A percentile compares a stretch with the other conserved stretches of the same genome.
These are phyloP conservation scores for Spiraea crenata DNA, from an alignment of 331 rosid genomes.

Conservation along the genomic window DNA sequence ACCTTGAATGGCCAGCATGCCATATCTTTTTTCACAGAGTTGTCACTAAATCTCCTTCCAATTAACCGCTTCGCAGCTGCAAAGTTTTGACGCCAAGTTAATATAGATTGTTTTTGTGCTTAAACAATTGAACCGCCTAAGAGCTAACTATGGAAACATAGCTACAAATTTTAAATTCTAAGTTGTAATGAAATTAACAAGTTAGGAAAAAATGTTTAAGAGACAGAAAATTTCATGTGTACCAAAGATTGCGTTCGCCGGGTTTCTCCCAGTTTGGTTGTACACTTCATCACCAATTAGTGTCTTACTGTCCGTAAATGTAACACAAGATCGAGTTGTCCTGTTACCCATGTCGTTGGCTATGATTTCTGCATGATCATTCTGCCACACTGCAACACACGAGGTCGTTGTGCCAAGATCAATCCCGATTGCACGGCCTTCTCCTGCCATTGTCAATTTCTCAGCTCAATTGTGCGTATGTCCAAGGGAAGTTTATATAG, in stretches of 20 bases:
- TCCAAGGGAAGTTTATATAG: not conserved
- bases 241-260: conserved; percentile 49
- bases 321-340: conserved; percentile 57
- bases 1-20: too few species aligned
- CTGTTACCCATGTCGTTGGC: conserved; percentile 57
- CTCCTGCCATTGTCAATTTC: not conserved
- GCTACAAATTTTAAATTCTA: too few species aligned
- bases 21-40: too few species aligned
- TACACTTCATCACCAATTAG: conserved; percentile 52
- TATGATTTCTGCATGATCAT: conserved; percentile 51
- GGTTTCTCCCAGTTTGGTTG: conserved; percentile 52
- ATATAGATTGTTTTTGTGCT: too few species aligned
- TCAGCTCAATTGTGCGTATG: not conserved
- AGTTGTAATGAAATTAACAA: too few species aligned
- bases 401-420: conserved; percentile 39
- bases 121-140: too few species aligned
- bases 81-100: too few species aligned
- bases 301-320: conserved; percentile 43
- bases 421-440: not conserved
- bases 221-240: not conserved
- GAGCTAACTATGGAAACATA: too few species aligned
- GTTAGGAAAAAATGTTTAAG: too few species aligned
- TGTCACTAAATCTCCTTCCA: too few species aligned
- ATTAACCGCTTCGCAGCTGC: too few species aligned
- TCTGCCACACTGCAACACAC: conserved; percentile 56